Evolutionary conservation across 1,139 yeast genomes (phyloP), one percentile per base, ranked within the genome.

Genomic region (Chernovozyma aurita): DNA sequence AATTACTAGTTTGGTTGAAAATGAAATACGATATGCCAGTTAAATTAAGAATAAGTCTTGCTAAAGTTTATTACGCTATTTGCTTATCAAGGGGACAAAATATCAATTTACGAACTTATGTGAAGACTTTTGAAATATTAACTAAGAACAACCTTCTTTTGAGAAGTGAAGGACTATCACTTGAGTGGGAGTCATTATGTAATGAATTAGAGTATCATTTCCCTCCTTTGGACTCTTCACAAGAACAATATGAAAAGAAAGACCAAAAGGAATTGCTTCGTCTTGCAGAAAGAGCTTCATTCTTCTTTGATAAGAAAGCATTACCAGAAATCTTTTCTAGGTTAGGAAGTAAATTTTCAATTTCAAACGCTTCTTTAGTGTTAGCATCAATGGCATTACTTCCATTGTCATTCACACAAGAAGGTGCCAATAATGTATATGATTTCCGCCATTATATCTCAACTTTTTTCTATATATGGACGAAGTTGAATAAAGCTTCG

Each of bases 1-100:
- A 88, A 55, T 70, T 92, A 44, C 72, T 80, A 39, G 81, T 85
- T 30, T 85, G 96, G 78, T 61, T 88, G 42, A 76, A 76, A 44
- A 81, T 85, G 78, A 87, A 87, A 54, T 81, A 85, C 50, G 85
- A 83, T 37, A 72, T 92, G 68, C 97, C 98, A 0, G 50, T 87
- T 15, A 52, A 67, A 2, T 62, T 80, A 32, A 70, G 92, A 39
- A 68, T 79, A 24, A 66, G 76, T 3, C 69, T 92, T 36, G 80
- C 88, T 1, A 67, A 70, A 39, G 85, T 87, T 1, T 90, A 80
- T 52, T 90, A 79, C 52, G 76, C 86, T 12, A 66, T 92, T 24
- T 73, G 88, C 29, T 62, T 88, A 25, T 76, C 85, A 2, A 77
- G 92, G 31, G 92, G 95, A 6, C 96, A 88, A 49, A 73, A 73